Conservation (phyloP, 2,329 filamentous ascomycete species). For the Pestalotiopsis sp. region DNA sequence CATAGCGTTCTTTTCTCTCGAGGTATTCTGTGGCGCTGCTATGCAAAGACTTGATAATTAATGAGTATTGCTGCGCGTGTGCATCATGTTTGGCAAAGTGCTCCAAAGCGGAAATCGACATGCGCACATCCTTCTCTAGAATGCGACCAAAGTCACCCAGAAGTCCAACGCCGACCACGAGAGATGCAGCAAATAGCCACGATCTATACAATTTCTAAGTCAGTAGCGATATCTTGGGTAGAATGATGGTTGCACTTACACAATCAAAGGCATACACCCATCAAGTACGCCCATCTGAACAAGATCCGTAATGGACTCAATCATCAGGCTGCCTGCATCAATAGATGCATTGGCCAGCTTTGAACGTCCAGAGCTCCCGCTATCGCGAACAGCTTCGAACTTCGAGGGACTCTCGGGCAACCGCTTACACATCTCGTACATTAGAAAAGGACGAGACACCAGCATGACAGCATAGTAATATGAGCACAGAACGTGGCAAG, state of each 20-base stretch:
- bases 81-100: conserved; percentile 52
- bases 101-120: conserved; percentile 50
- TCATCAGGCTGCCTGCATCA: conserved; percentile 56
- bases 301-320: conserved; percentile 49
- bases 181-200: conserved; percentile 56
- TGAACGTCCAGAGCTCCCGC: conserved; percentile 42
- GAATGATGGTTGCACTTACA: conserved; percentile 40
- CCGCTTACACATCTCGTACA: conserved; percentile 54
- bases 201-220: conserved; percentile 37
- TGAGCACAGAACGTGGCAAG: conserved; percentile 53
- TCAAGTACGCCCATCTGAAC: conserved; percentile 44
- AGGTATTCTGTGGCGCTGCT: conserved; percentile 48
- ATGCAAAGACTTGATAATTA: conserved; percentile 55
- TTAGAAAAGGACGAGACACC: conserved; percentile 56
- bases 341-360: conserved; percentile 58
- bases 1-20: conserved; percentile 48
- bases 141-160: conserved; percentile 55
- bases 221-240: background rate
- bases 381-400: conserved; percentile 24
- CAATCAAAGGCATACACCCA: conserved; percentile 50
- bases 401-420: conserved; percentile 37
- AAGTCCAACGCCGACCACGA: conserved; percentile 54
- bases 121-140: conserved; percentile 51
- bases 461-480: conserved; percentile 63
- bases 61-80: conserved; percentile 54